phyloP scores from a whole-genome alignment of 2,329 filamentous ascomycete genomes.

The Fusarium concolor region DNA sequence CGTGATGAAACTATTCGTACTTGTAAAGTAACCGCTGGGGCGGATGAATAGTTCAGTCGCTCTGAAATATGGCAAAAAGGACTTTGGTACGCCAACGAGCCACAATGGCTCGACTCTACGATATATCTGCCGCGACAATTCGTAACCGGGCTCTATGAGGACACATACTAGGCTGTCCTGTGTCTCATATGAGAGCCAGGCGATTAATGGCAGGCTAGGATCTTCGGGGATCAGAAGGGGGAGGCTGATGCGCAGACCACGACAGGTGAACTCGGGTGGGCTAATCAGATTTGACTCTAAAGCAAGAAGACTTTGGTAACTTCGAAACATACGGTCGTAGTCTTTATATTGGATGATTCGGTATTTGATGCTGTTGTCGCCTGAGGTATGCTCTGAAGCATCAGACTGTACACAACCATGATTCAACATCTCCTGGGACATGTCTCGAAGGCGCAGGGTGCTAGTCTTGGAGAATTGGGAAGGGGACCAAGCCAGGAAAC shows the following conservation, averaged over 20 bases:
- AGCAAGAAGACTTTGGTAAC: conserved; percentile 5
- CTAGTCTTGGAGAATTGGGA: conserved; percentile 4
- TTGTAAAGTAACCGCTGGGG: not conserved
- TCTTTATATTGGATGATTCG: conserved; percentile 5
- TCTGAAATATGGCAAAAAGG: conserved; percentile 1
- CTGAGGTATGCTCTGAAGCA: not conserved
- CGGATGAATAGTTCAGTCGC: conserved; percentile 6
- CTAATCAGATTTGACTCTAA: not conserved
- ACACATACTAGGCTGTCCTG: conserved; percentile 12
- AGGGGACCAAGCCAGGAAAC: conserved; percentile 16
- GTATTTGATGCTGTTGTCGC: not conserved
- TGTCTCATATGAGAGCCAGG: conserved; percentile 16
- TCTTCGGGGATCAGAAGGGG: conserved; percentile 2
- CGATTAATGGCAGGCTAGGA: not conserved
- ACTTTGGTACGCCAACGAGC: conserved; percentile 3
- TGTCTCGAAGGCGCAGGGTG: not conserved
- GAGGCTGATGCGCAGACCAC: conserved; percentile 8
- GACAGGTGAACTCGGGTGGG: conserved; percentile 14
- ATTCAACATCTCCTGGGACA: not conserved
- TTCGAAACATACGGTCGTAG: conserved; percentile 9
- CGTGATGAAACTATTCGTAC: not conserved
- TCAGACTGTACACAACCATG: not conserved
- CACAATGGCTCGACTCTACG: conserved; percentile 1
- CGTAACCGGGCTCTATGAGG: conserved; percentile 4
- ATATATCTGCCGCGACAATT: not conserved